Base-by-base conservation (phyloP, 768 basidiomycete species). In the Hygrophorus russula region DNA sequence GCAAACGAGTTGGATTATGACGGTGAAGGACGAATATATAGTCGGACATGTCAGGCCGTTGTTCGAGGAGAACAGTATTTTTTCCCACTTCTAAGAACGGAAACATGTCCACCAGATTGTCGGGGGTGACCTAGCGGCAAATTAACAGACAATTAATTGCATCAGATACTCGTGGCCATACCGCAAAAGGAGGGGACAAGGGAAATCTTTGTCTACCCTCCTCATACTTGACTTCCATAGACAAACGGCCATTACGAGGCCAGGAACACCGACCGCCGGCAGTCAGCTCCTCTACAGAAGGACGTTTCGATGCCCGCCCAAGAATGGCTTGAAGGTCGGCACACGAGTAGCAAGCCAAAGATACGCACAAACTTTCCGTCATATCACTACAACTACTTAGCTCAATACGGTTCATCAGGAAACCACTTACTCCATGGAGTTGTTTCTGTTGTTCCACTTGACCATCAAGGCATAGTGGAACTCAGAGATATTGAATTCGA, bases 101-200 rank as follows among this genome's bases (percentile, higher is more conserved):
- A 2, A 74, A 74, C 9, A 80, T 37, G 47, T 80, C 78, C 15
- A 79, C 64, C 13, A 71, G 58, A 46, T 62, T 65, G 36, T 78
- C 66, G 1, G 69, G 60, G 5, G 67, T 71, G 18, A 68, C 46
- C 76, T 77, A 51, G 17, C 24, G 35, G 24, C 19, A 32, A 15
- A 24, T 39, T 35, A 35, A 37, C 19, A 13, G 36, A 24, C 13
- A 31, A 47, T 39, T 14, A 13, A 37, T 27, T 9, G 41, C 15
- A 20, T 9, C 6, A 30, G 44, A 42, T 24, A 36, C 34, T 12
- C 19, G 19, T 14, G n/a, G 11, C 46, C 63, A 41, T 49, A 66
- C 69, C 39, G 56, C 48, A 28, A 70, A 59, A 6, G 70, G 71
- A 31, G 70, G 70, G 12, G 69, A 59, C 30, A 72, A 46, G 14